Evolutionary conservation across 2,329 filamentous ascomycete genomes (phyloP), one percentile per base, ranked within the genome.

Genomic region (Amesomyces nigricolor): DNA sequence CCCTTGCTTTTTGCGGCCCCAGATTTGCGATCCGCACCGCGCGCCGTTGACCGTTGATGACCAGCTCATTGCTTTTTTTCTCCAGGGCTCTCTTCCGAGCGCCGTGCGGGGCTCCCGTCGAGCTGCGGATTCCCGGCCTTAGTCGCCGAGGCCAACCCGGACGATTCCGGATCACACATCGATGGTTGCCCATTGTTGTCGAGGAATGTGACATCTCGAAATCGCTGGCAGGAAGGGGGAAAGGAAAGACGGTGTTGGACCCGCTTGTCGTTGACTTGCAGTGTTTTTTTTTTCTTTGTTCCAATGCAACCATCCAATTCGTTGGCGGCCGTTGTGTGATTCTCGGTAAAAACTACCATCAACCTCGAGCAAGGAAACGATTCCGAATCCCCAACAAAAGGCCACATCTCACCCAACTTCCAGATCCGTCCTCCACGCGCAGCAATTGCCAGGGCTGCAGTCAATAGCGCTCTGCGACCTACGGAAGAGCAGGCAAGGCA

Each of bases 1-100:
- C 32, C 32, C 11, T 5, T 35, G 32, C 32, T 13, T 13, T 35
- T n/a, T 16, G 46, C 52, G 52, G 39, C 52, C 52, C 52, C 52
- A 54, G 52, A 54, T 54, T 48, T 49, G 39, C 52, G 45, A 53
- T 53, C 44, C 32, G 32, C 51, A 45, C 44, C 22, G 22, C 51
- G 51, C 51, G 44, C 51, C 44, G 51, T 30, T n/a, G 42, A 53
- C 51, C 51, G 51, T 53, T 53, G 19, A 16, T 10, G 19, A 30
- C 17, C 17, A 9, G 39, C 32, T 30, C 42, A 16, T 38, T 52
- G 50, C 50, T 52, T 52, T 46, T 52, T 46, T 40, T 29, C n/a
- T 22, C 43, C 16, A 32, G 38, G 32, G 32, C 32, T 35, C 32
- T 26, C 32, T 35, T 35, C 32, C 32, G 32, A 26, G 32, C 32